Evolutionary conservation across 2,329 filamentous ascomycete species (phyloP).

Genomic region (Cladosporium sp.): DNA sequence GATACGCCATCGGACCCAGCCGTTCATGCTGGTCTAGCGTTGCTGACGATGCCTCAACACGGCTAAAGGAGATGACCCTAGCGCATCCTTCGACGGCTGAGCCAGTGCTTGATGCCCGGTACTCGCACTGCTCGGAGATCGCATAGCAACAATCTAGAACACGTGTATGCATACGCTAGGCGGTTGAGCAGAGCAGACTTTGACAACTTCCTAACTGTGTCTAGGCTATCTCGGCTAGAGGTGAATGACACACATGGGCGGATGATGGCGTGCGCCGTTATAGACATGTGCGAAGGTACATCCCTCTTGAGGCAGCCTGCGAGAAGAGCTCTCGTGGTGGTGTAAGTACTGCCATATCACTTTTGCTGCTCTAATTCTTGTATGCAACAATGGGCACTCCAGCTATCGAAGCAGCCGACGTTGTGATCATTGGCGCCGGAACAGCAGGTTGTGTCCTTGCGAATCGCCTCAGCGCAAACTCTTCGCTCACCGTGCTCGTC

Average conservation of each 20-base stretch:
- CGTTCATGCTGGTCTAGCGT: neutral
- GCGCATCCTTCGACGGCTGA: neutral
- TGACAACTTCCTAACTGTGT: neutral
- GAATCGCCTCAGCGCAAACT: slow-evolving; percentile 26
- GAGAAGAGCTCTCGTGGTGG: neutral
- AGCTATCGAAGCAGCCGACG: slow-evolving; percentile 18
- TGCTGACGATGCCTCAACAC: neutral
- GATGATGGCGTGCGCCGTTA: neutral
- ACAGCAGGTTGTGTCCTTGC: slow-evolving; percentile 32
- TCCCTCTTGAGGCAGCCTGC: neutral
- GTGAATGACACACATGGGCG: neutral
- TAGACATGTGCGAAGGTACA: neutral
- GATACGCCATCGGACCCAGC: neutral
- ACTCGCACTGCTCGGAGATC: neutral
- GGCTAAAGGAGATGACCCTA: neutral
- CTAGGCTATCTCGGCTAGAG: neutral
- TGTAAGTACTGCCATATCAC: neutral
- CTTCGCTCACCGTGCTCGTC: slow-evolving; percentile 31
- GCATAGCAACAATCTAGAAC: neutral
- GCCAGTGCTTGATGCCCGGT: neutral
- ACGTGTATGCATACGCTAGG: neutral
- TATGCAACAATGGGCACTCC: slow-evolving; percentile 5
- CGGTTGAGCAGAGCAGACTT: neutral
- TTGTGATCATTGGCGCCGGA: slow-evolving; percentile 32
- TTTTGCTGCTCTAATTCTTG: neutral